These are phyloP conservation scores for Entophlyctis helioformis DNA, from an alignment of 192 early-diverging fungal species.

Conservation along the genomic window DNA sequence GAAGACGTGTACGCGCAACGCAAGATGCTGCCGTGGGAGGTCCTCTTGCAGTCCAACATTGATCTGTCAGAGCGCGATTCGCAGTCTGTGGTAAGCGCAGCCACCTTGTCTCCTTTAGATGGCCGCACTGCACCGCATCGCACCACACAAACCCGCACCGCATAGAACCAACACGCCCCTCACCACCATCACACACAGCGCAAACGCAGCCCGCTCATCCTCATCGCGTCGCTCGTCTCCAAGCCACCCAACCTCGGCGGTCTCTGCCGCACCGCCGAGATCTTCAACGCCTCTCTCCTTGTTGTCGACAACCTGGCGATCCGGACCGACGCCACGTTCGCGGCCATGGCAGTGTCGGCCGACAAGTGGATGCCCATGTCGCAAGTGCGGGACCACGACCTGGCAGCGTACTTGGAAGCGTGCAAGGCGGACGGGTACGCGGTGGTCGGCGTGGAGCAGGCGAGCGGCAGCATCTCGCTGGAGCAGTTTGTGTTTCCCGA, in stretches of 20 bases:
- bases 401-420: conserved; percentile 22
- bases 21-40: conserved; percentile 55
- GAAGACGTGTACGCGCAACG: conserved; percentile 29
- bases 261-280: conserved; percentile 44
- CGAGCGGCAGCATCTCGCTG: conserved; percentile 35
- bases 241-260: conserved; percentile 49
- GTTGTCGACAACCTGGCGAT: conserved; percentile 28
- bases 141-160: too few species aligned
- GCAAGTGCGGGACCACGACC: conserved; percentile 19
- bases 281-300: conserved; percentile 44
- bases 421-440: conserved; percentile 39
- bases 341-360: conserved; percentile 35
- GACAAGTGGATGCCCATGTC: conserved; percentile 51
- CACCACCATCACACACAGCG: background rate
- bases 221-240: conserved; percentile 41
- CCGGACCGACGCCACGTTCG: conserved; percentile 36
- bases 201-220: conserved; percentile 36
- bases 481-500: conserved; percentile 40
- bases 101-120: too few species aligned
- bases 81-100: too few species aligned
- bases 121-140: too few species aligned
- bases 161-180: too few species aligned
- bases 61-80: conserved; percentile 18
- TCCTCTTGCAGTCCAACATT: conserved; percentile 33
- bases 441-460: conserved; percentile 47